These are phyloP conservation scores for Aspergillus hancockii DNA, from an alignment of 495 filamentous ascomycete species.

Conservation along the genomic window DNA sequence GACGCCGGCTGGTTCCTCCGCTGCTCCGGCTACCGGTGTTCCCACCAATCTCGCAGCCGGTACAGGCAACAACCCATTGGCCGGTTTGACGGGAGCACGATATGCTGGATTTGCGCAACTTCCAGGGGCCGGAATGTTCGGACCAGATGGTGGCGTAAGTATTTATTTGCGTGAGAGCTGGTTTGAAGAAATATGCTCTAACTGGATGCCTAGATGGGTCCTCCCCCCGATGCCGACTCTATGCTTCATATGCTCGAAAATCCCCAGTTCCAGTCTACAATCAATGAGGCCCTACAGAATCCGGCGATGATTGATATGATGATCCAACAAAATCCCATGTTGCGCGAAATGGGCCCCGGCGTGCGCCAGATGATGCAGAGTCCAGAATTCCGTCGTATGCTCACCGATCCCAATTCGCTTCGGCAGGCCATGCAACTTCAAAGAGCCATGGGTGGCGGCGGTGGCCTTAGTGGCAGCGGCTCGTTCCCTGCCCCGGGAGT, in stretches of 20 bases:
- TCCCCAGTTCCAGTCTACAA: slow-evolving; percentile 74
- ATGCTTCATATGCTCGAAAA: slow-evolving; percentile 85
- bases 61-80: slow-evolving; percentile 86
- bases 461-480: slow-evolving; percentile 45
- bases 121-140: slow-evolving; percentile 87
- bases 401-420: slow-evolving; percentile 88
- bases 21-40: slow-evolving; percentile 58
- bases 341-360: slow-evolving; percentile 78
- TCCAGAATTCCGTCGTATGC: slow-evolving; percentile 85
- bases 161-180: background rate
- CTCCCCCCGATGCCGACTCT: slow-evolving; percentile 75
- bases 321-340: slow-evolving; percentile 83
- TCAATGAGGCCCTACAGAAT: slow-evolving; percentile 95
- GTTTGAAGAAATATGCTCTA: slow-evolving; percentile 14
- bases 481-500: slow-evolving; percentile 88
- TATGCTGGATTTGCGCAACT: slow-evolving; percentile 92
- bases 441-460: slow-evolving; percentile 62
- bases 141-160: slow-evolving; percentile 95
- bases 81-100: slow-evolving; percentile 87
- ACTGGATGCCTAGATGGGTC: slow-evolving; percentile 72
- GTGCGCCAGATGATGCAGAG: slow-evolving; percentile 82
- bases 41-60: slow-evolving; percentile 91
- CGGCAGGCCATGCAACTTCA: slow-evolving; percentile 80
- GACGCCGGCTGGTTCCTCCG: slow-evolving; percentile 49
- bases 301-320: slow-evolving; percentile 90